Conservation (phyloP, 1,139 yeast species). For the Pichia sp. region DNA sequence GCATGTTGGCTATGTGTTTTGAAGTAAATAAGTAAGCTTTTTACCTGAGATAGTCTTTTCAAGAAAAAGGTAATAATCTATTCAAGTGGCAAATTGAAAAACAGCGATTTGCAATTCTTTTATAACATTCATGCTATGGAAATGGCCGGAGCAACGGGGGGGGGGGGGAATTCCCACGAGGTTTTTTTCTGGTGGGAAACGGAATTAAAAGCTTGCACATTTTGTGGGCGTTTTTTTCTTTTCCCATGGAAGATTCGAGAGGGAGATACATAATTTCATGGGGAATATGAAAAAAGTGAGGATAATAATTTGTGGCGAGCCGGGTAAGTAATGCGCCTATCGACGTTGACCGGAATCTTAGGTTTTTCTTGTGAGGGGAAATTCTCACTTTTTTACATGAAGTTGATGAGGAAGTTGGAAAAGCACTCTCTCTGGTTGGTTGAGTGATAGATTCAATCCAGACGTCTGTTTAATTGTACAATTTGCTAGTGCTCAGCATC, state of each 20-base stretch:
- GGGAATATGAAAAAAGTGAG: background rate
- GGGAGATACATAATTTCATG: no score
- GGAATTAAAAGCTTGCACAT: no score
- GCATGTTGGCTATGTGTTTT: constrained; percentile 31
- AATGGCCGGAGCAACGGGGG: background rate
- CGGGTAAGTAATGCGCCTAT: background rate
- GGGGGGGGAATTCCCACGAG: background rate
- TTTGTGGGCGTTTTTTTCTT: background rate
- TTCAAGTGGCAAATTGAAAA: background rate
- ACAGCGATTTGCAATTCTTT: background rate
- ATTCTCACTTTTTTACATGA: background rate
- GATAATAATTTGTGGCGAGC: background rate
- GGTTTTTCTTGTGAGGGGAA: background rate
- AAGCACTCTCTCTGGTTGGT: background rate
- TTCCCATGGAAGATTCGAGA: background rate
- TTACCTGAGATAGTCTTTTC: background rate
- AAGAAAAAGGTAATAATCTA: background rate
- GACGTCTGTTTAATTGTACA: background rate
- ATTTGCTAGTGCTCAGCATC: background rate
- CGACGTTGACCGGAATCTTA: background rate
- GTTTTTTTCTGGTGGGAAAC: background rate
- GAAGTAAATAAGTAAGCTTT: background rate
- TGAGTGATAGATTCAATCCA: no score
- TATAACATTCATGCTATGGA: background rate
- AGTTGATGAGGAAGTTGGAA: background rate